Base-by-base conservation (phyloP, 2,329 filamentous ascomycete species). In the Diaporthe caulivora region DNA sequence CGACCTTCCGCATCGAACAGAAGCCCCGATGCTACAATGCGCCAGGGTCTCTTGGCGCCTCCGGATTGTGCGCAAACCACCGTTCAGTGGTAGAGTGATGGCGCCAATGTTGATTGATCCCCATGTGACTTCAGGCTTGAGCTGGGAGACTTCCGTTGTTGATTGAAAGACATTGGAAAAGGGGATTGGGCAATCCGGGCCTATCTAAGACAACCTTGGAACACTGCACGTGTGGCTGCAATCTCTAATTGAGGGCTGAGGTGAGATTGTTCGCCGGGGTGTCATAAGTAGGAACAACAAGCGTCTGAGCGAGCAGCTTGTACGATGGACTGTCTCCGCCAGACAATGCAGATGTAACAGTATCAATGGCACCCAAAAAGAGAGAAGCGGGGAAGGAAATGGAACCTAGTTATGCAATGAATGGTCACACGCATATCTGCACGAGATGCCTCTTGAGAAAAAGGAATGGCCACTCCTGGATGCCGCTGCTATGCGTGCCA, bases 1-100 rank as follows among this genome's bases (percentile, higher is more conserved):
- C 44, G 44, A 65, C 62, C 44, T 65, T 65, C 62, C 62, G 44
- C 21, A 65, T 65, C 62, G 11, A 65, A 51, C 60, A 34, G 13
- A 21, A 34, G 15, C 24, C 37, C 60, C 62, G 62, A 65, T 53
- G 29, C 62, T 51, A 65, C 62, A 34, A 10, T 51, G 44, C 62
- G 42, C 44, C 42, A 34, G 44, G 44, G 31, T 24, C 21, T 37
- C 62, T 65, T 65, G 44, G 62, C 62, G 26, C 26, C 26, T 37
- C 13, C 11, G 42, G 47, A 40, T 37, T 18, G 47, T 24, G 21
- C 21, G 2, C 13, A 29, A 5, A 13, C 4, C 9, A 3, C 11
- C 11, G 2, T 49, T 34, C 42, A 51, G 21, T 1, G 40, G 24
- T 47, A 1, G 18, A 31, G n/a, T 24, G 26, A 49, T 21, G 42